Evolutionary conservation across 2,329 filamentous ascomycete genomes (phyloP).

Genomic region (Trichoderma sp.): DNA sequence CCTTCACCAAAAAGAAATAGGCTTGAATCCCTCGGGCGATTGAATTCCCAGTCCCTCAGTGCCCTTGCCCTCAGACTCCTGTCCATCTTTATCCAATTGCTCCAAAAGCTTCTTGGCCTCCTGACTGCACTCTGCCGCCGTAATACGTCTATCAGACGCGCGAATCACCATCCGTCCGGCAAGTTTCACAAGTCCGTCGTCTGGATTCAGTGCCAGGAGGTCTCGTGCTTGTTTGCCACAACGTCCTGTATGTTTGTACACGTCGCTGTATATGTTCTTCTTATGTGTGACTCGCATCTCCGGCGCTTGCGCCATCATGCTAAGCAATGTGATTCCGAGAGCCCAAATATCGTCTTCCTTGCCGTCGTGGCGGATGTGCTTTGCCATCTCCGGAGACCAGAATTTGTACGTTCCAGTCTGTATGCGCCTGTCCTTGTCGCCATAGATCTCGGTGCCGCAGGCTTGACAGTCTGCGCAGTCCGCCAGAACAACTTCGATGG

Average conservation of each 20-base stretch:
- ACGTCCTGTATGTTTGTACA: conserved; percentile 27
- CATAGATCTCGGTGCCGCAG: neutral
- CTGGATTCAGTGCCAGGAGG: conserved; percentile 31
- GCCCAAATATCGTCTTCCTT: conserved; percentile 39
- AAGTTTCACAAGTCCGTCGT: conserved; percentile 29
- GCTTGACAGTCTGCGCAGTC: conserved; percentile 36
- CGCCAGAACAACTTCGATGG: conserved; percentile 34
- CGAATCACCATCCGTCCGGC: conserved; percentile 27
- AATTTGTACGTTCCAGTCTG: conserved; percentile 32
- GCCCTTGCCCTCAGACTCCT: neutral
- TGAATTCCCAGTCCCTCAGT: conserved; percentile 25
- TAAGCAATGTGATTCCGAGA: conserved; percentile 34
- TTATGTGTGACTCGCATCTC: conserved; percentile 10
- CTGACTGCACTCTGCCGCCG: conserved; percentile 27
- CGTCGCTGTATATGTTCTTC: neutral
- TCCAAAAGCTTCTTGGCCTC: conserved; percentile 20
- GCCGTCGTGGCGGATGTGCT: conserved; percentile 26
- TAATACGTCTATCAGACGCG: conserved; percentile 26
- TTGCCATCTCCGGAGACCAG: conserved; percentile 35
- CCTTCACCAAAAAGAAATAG: conserved; percentile 34
- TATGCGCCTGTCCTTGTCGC: neutral
- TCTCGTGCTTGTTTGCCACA: conserved; percentile 30
- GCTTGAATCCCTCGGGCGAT: conserved; percentile 30
- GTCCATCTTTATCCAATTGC: neutral
- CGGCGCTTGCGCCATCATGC: conserved; percentile 35